Conservation (phyloP, 1,284 basidiomycete species). For the Somion occarium region DNA sequence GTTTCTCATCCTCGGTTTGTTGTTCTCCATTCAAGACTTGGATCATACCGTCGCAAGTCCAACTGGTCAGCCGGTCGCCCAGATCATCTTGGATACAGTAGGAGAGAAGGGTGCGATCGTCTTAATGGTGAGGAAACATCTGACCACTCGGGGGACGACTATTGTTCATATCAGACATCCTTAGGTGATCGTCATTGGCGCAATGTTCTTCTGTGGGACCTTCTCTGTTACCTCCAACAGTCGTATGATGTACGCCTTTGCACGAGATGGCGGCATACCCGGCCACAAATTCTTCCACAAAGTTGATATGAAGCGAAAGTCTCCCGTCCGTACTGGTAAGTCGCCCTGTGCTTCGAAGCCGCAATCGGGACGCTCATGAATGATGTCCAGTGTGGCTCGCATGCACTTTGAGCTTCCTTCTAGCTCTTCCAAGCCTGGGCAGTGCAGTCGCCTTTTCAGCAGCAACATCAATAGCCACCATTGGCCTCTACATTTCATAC, state of each 20-base stretch:
- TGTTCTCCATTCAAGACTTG: conserved; percentile 75
- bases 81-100: conserved; percentile 73
- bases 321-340: conserved; percentile 64
- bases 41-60: conserved; percentile 44
- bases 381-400: conserved; percentile 62
- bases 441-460: conserved; percentile 69
- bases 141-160: background rate
- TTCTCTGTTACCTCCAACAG: conserved; percentile 76
- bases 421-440: conserved; percentile 68
- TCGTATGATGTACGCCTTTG: conserved; percentile 77
- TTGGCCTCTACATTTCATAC: conserved; percentile 73
- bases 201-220: conserved; percentile 71
- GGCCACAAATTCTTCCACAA: conserved; percentile 62
- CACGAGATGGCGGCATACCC: conserved; percentile 66
- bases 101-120: conserved; percentile 68
- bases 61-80: conserved; percentile 67
- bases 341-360: background rate
- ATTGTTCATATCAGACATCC: background rate
- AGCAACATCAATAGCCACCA: conserved; percentile 73
- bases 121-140: conserved; percentile 50
- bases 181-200: conserved; percentile 61
- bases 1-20: conserved; percentile 65
- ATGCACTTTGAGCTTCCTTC: conserved; percentile 69
- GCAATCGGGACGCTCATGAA: background rate
- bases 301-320: conserved; percentile 52